Percentiles rank a stretch among this genome's conserved stretches.
Conservation (phyloP, 352 stramenopile genomes). For the Thraustotheca clavata region DNA sequence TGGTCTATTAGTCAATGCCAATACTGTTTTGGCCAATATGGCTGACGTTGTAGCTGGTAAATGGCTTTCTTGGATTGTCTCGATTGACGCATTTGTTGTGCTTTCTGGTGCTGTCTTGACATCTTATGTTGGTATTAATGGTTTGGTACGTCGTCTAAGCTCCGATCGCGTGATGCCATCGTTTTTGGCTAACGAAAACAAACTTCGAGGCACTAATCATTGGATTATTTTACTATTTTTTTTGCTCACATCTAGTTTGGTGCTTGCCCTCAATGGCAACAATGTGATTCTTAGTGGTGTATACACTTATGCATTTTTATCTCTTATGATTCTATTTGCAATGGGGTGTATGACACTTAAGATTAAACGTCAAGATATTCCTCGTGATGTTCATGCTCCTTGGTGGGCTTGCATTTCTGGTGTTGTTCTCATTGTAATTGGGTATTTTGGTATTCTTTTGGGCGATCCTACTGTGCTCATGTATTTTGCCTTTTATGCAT, state of each 20-base stretch:
- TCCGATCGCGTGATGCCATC: conserved; percentile 60
- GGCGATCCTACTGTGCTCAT: conserved; percentile 66
- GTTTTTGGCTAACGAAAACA: conserved; percentile 54
- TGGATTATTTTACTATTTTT: conserved; percentile 80
- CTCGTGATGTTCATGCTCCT: conserved; percentile 71
- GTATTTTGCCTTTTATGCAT: conserved; percentile 75
- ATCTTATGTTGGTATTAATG: conserved; percentile 85
- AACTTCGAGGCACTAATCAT: conserved; percentile 76
- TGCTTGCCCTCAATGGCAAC: conserved; percentile 68
- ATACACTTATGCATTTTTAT: conserved; percentile 88
- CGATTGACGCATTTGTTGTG: conserved; percentile 84
- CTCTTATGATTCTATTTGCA: conserved; percentile 88
- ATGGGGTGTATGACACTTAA: conserved; percentile 89
- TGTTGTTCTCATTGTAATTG: conserved; percentile 59
- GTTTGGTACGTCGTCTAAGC: conserved; percentile 64
- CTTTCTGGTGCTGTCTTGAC: conserved; percentile 81
- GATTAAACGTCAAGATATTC: conserved; percentile 86
- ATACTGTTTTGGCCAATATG: conserved; percentile 75
- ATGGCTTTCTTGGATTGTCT: conserved; percentile 35
- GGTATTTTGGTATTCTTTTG: conserved; percentile 53
- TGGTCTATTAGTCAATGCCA: conserved; percentile 56
- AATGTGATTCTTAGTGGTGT: conserved; percentile 80
- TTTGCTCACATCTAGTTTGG: conserved; percentile 53
- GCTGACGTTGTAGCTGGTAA: conserved; percentile 36
- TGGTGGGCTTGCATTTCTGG: conserved; percentile 77